These are phyloP conservation scores for Aspergillus persii DNA, from an alignment of 2,329 filamentous ascomycete genomes.

Conservation along the genomic window DNA sequence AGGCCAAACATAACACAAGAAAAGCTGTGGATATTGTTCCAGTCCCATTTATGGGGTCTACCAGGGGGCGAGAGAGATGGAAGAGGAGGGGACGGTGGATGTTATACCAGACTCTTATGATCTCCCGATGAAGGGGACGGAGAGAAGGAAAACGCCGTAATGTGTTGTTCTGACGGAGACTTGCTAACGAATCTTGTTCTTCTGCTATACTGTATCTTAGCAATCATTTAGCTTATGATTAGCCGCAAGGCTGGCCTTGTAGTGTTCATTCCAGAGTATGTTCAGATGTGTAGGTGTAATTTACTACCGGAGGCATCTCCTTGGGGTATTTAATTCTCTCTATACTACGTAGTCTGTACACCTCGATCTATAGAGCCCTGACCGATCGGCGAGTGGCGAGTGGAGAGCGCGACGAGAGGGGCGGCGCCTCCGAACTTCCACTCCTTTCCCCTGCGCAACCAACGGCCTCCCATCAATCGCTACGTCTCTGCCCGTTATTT, in stretches of 20 bases:
- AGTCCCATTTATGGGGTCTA: constrained; percentile 21
- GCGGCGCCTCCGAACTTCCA: neutral
- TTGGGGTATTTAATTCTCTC: too few species aligned
- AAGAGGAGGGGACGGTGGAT: neutral
- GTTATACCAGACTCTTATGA: constrained; percentile 18
- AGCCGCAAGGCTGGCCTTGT: constrained; percentile 28
- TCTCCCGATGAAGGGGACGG: constrained; percentile 12
- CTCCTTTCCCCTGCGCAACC: neutral
- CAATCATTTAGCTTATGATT: constrained; percentile 42
- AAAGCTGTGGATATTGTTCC: constrained; percentile 25
- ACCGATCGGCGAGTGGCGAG: neutral
- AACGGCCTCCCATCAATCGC: neutral
- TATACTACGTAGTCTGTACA: too few species aligned
- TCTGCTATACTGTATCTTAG: constrained; percentile 42
- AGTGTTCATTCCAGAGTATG: neutral
- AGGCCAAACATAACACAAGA: constrained; percentile 8
- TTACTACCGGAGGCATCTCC: neutral
- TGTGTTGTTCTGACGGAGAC: constrained; percentile 21
- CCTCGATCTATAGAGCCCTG: too few species aligned
- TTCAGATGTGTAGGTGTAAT: neutral
- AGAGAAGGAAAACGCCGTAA: constrained; percentile 19
- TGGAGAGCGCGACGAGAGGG: neutral
- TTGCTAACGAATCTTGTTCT: constrained; percentile 38
- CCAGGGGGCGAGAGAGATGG: constrained; percentile 17
- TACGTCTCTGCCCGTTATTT: neutral